phyloP scores from a whole-genome alignment of 106 monocot species.

The Ottelia alismoides region DNA sequence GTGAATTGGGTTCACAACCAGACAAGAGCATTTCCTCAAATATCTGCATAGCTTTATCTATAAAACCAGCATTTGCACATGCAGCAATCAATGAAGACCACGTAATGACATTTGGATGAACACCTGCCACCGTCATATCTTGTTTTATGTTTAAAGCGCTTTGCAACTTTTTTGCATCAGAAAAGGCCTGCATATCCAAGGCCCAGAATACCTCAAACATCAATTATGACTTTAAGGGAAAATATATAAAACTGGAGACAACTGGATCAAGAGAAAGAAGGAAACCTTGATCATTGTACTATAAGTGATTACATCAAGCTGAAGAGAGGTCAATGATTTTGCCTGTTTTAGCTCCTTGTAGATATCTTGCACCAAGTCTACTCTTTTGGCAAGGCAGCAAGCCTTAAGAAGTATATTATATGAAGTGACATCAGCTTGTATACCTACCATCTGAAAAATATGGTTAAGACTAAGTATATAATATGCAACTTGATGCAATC shows the following conservation, averaged over 20 bases:
- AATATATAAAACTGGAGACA: too few species aligned
- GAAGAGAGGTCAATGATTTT: constrained; percentile 25
- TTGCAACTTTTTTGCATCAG: constrained; percentile 85
- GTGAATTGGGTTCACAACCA: constrained; percentile 78
- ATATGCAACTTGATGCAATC: too few species aligned
- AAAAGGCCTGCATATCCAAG: constrained; percentile 42
- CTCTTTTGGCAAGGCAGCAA: constrained; percentile 62
- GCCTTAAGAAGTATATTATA: constrained; percentile 93
- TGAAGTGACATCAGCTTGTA: constrained; percentile 50
- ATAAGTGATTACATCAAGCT: constrained; percentile 75
- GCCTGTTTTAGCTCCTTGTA: constrained; percentile 49
- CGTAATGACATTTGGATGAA: constrained; percentile 59
- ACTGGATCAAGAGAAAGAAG: too few species aligned
- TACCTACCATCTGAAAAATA: constrained; percentile 45
- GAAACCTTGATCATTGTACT: constrained; percentile 97
- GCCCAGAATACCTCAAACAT: not conserved
- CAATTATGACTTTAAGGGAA: too few species aligned
- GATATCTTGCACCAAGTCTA: constrained; percentile 72
- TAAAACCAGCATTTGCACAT: constrained; percentile 54
- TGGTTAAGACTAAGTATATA: not conserved
- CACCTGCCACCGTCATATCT: constrained; percentile 57
- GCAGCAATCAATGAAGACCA: constrained; percentile 77
- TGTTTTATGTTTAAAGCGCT: constrained; percentile 70
- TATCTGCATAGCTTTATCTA: constrained; percentile 46
- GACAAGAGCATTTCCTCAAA: constrained; percentile 74